Base-by-base conservation (phyloP, 495 filamentous ascomycete species). In the Pseudotulostoma volvatum region DNA sequence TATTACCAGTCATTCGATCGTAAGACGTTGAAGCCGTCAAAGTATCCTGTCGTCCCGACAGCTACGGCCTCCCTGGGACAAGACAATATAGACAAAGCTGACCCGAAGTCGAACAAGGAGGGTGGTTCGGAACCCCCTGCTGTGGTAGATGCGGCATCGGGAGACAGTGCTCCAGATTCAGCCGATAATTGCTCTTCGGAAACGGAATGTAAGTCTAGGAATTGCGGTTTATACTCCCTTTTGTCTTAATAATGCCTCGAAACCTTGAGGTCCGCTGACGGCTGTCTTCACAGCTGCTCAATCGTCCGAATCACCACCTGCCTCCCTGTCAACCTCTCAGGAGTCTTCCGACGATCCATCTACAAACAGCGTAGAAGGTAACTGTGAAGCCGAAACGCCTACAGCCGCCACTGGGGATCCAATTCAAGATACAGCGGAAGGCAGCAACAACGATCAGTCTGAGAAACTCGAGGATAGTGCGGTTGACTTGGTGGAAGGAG, bases 1-100 rank as follows among this genome's bases (percentile, higher is more conserved):
- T n/a, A n/a, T n/a, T 65, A 63, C 44, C 58, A 63, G 47, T 55
- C 56, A 31, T 62, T 53, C 44, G 55, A 68, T 43, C 53, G 36
- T 45, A 44, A 48, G 42, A 60, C 54, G 43, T 34, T 52, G 20
- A 44, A 49, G 42, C 60, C 51, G 38, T 50, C 55, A 38, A 53
- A 49, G 42, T 55, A 61, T 51, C 49, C 61, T 47, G 48, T 65
- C 44, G 18, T 36, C 39, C 39, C 39, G 16, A 41, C 35, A 33
- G 33, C 39, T 23, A 13, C 33, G 32, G 32, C 30, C 14, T 25
- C 39, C 16, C 15, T 30, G 18, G 32, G 31, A 33, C 30, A 40
- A 14, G 37, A 44, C 3, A 42, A 37, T 33, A 32, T 33, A 13
- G 39, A 35, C 32, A 33, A 18, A 14, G 15, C 42, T 39, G 41